phyloP scores from a whole-genome alignment of 2,329 filamentous ascomycete species.

The Neoarthrinium moseri region DNA sequence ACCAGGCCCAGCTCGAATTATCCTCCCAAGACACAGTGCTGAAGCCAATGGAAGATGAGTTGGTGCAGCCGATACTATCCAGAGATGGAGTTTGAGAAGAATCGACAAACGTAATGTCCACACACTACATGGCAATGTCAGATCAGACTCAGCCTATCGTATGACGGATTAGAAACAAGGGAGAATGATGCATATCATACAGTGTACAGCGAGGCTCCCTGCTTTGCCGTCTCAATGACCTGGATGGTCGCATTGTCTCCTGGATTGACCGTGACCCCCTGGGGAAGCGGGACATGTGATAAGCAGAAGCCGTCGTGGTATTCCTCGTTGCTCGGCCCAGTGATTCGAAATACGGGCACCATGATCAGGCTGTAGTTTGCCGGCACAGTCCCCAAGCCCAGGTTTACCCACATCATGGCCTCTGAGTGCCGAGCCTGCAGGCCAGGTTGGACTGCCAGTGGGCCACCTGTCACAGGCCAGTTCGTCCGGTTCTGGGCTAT shows the following conservation, averaged over 20 bases:
- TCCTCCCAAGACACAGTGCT: neutral
- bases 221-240: slow-evolving; percentile 64
- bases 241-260: slow-evolving; percentile 74
- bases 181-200: slow-evolving; percentile 31
- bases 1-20: neutral
- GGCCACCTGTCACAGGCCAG: slow-evolving; percentile 67
- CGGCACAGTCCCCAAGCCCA: slow-evolving; percentile 63
- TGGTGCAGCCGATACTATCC: slow-evolving; percentile 53
- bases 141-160: neutral
- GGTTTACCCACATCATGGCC: slow-evolving; percentile 70
- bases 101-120: slow-evolving; percentile 9
- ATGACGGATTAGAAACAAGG: neutral
- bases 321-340: slow-evolving; percentile 58
- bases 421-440: slow-evolving; percentile 69
- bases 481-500: slow-evolving; percentile 66
- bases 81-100: slow-evolving; percentile 28
- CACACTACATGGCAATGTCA: neutral
- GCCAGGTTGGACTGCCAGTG: slow-evolving; percentile 67
- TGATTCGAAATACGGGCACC: slow-evolving; percentile 62
- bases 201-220: slow-evolving; percentile 67
- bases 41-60: slow-evolving; percentile 58
- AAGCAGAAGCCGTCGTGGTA: slow-evolving; percentile 69
- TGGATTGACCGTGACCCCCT: slow-evolving; percentile 54
- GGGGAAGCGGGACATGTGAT: slow-evolving; percentile 67
- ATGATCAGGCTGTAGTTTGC: slow-evolving; percentile 68